Conservation (phyloP, 768 basidiomycete species). For the Pisolithus sp. region DNA sequence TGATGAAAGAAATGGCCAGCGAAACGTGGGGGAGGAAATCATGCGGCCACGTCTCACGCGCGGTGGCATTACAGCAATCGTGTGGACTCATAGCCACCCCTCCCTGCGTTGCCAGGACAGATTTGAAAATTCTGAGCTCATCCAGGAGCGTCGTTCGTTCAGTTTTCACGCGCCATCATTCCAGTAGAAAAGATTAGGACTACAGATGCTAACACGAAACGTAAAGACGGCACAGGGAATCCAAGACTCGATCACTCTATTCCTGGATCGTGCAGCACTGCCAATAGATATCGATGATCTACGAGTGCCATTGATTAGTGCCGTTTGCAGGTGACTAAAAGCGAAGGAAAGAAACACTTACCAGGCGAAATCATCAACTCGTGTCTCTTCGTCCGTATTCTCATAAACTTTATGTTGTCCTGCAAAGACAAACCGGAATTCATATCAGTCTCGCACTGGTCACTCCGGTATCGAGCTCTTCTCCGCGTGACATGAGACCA, state of each 20-base stretch:
- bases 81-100: no score
- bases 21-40: no score
- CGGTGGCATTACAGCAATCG: no score
- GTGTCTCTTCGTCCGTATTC: slow-evolving; percentile 86
- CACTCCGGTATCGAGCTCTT: background rate
- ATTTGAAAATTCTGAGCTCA: no score
- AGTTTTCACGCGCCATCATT: background rate
- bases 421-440: slow-evolving; percentile 22
- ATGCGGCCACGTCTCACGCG: no score
- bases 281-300: slow-evolving; percentile 79
- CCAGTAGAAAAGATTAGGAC: slow-evolving; percentile 5
- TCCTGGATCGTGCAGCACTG: slow-evolving; percentile 76
- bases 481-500: slow-evolving; percentile 8
- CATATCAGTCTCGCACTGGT: background rate
- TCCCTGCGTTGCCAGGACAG: no score
- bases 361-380: slow-evolving; percentile 95
- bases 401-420: slow-evolving; percentile 85
- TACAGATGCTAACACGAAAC: slow-evolving; percentile 6
- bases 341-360: slow-evolving; percentile 29
- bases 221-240: background rate
- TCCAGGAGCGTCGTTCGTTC: no score
- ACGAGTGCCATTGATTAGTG: background rate
- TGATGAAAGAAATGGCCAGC: no score
- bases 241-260: slow-evolving; percentile 23
- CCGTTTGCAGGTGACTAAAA: background rate